Evolutionary conservation across 768 basidiomycete genomes (phyloP), one percentile per base, ranked within the genome.

Genomic region (Hygrophoropsis aurantiaca): DNA sequence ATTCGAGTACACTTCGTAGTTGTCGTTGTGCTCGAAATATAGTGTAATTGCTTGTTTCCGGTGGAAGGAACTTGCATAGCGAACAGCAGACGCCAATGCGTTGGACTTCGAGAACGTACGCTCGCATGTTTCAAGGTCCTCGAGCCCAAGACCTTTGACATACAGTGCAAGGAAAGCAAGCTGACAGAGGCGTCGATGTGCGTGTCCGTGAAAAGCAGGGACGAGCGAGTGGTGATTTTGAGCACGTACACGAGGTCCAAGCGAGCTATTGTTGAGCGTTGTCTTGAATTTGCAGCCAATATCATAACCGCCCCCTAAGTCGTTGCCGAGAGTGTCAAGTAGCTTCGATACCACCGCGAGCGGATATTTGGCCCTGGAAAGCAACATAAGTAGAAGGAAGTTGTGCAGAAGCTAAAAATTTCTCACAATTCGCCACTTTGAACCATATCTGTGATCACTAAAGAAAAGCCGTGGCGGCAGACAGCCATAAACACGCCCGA

Each of bases 111-210:
- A 51, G 56, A 24, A 60, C 18, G 55, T 49, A 20, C 48, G 41
- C 44, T 59, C 58, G 27, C 56, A 56, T 11, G 37, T 42, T 36
- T 61, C 55, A 11, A 59, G 43, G 42, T 52, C 54, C 18, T 63
- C 57, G 7, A 60, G 46, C 2, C 59, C 56, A 15, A 51, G 26
- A 3, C 57, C 50, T 11, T 49, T 8, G 10, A 54, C 35, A 40
- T 62, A 52, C 6, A 50, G 44, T 7, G 49, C 34, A 19, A 61
- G 52, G 23, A 47, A 40, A 11, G 38, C 18, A 32, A 63, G 54
- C 42, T 65, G 56, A 39, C 70, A 74, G 1, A 26, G 5, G 44
- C 58, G 57, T 40, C 64, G 54, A 51, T 74, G 70, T 5, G 58
- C 50, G 35, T 62, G 58, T 2, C 59, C 58, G 42, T 60, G 61